Conservation (phyloP, 2,329 filamentous ascomycete genomes). For the Trichoderma cornu-damae region DNA sequence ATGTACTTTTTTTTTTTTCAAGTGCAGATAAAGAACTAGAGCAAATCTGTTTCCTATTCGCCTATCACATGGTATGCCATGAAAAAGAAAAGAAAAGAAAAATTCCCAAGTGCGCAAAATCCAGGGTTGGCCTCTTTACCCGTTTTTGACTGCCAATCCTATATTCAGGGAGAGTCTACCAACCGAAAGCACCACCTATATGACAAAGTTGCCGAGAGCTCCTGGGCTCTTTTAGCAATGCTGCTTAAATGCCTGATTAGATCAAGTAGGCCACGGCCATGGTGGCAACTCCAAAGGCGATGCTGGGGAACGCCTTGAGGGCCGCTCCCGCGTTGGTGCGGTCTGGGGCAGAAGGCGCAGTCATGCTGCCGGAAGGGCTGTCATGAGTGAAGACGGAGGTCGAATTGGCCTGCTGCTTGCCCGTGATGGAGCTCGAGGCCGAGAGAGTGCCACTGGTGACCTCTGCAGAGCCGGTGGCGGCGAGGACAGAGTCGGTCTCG, state of each 20-base stretch:
- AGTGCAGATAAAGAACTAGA: neutral
- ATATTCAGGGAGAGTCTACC: neutral
- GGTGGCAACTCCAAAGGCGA: constrained; percentile 26
- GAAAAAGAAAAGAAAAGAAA: too few relatives aligned
- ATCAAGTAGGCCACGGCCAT: constrained; percentile 27
- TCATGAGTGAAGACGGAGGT: constrained; percentile 24
- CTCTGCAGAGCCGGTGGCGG: constrained; percentile 20
- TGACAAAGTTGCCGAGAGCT: neutral
- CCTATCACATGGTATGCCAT: neutral
- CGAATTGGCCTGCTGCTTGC: constrained; percentile 19
- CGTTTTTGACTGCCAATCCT: neutral
- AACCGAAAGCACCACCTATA: neutral
- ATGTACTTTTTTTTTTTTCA: neutral
- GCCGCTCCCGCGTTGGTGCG: constrained; percentile 31
- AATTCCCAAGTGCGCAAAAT: constrained; percentile 11
- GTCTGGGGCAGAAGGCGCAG: constrained; percentile 27
- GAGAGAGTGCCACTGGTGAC: constrained; percentile 17
- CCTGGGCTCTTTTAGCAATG: neutral
- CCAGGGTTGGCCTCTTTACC: constrained; percentile 3
- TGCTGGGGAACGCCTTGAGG: constrained; percentile 23
- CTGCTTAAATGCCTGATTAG: constrained; percentile 19
- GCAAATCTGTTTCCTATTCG: constrained; percentile 5
- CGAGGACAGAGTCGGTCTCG: constrained; percentile 23
- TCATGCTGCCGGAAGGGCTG: constrained; percentile 20
- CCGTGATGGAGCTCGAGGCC: constrained; percentile 19